These are phyloP conservation scores for Phialophora expanda DNA, from an alignment of 2,329 filamentous ascomycete genomes.

Conservation along the genomic window DNA sequence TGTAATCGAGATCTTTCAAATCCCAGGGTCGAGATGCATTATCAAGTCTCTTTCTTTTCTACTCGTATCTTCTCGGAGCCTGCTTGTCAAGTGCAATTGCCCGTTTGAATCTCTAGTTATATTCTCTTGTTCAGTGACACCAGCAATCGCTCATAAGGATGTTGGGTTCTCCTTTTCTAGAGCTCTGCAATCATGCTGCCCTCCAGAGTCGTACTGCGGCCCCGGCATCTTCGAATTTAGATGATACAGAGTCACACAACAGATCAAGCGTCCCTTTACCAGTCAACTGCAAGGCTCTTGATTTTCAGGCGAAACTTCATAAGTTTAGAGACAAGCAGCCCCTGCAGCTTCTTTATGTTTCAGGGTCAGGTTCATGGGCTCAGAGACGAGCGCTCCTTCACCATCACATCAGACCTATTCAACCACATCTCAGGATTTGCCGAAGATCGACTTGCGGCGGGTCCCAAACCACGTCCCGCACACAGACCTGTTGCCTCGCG, in stretches of 20 bases:
- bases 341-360: too few relatives aligned
- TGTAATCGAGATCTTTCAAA: not conserved
- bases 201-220: not conserved
- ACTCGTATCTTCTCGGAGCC: not conserved
- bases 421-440: constrained; percentile 38
- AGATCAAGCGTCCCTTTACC: too few relatives aligned
- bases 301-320: not conserved
- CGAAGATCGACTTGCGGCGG: constrained; percentile 42
- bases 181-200: not conserved
- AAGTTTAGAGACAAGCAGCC: too few relatives aligned
- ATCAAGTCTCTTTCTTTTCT: too few relatives aligned
- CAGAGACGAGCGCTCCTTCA: too few relatives aligned
- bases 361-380: too few relatives aligned
- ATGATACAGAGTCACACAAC: not conserved
- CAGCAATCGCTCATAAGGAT: not conserved
- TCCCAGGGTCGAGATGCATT: not conserved
- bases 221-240: too few relatives aligned
- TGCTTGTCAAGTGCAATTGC: not conserved
- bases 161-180: not conserved
- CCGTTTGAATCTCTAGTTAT: not conserved
- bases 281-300: not conserved
- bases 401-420: not conserved
- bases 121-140: too few relatives aligned
- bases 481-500: constrained; percentile 39
- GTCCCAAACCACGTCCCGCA: constrained; percentile 49